These are phyloP conservation scores for Dothistroma septosporum DNA, from an alignment of 2,329 filamentous ascomycete genomes.

Conservation along the genomic window DNA sequence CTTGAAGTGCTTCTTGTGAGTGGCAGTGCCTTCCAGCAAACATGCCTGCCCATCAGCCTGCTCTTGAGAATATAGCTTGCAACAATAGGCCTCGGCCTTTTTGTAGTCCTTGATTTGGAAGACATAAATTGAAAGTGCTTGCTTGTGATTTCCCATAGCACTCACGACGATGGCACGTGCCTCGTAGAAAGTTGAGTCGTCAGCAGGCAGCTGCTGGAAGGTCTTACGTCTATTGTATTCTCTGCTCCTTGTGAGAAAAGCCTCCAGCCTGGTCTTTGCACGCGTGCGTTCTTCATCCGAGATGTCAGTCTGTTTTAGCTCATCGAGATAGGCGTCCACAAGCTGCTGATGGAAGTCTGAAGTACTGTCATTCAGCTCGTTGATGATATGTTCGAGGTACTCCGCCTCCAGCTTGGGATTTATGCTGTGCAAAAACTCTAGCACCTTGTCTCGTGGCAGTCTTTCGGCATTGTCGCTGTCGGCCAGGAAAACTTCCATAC, in stretches of 20 bases:
- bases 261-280: constrained; percentile 58
- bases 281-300: constrained; percentile 36
- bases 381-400: constrained; percentile 88
- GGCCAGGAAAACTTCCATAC: constrained; percentile 88
- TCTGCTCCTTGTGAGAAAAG: constrained; percentile 69
- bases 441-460: constrained; percentile 70
- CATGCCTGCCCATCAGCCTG: constrained; percentile 33
- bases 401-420: constrained; percentile 67
- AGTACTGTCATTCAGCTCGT: constrained; percentile 76
- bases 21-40: constrained; percentile 20
- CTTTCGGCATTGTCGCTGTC: constrained; percentile 95
- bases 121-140: constrained; percentile 95
- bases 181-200: constrained; percentile 83
- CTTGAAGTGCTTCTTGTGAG: constrained; percentile 21
- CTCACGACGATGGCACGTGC: constrained; percentile 84
- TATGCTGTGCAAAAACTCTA: constrained; percentile 67
- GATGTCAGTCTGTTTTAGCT: constrained; percentile 39
- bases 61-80: constrained; percentile 65
- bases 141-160: constrained; percentile 92
- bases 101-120: constrained; percentile 83
- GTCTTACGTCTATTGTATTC: constrained; percentile 67
- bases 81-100: constrained; percentile 98
- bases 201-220: constrained; percentile 70
- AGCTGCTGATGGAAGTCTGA: constrained; percentile 84
- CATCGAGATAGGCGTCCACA: constrained; percentile 65